Evolutionary conservation across 148 eudicot genomes (phyloP).

Genomic region (Rheum nobile): DNA sequence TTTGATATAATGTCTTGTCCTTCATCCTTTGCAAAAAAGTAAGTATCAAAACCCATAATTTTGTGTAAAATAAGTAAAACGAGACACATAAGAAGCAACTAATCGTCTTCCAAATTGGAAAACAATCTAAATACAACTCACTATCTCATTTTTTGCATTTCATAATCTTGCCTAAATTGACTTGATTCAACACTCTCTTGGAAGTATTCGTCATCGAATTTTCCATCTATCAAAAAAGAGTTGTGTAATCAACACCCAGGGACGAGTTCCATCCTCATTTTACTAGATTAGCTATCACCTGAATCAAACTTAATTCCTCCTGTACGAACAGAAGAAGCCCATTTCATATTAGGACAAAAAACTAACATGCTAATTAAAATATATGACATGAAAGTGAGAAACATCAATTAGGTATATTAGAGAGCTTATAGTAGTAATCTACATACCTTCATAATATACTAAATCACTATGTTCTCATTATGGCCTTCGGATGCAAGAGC

Average conservation of each 20-base stretch:
- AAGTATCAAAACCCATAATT: background rate
- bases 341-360: no score
- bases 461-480: no score
- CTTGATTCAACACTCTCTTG: constrained; percentile 86
- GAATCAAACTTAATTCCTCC: constrained; percentile 89
- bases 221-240: constrained; percentile 42
- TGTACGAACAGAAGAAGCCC: constrained; percentile 68
- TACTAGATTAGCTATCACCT: constrained; percentile 31
- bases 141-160: constrained; percentile 96
- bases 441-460: no score
- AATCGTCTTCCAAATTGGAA: background rate
- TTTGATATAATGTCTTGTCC: constrained; percentile 88
- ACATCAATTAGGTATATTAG: no score
- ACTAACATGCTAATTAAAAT: no score
- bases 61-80: background rate
- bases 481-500: no score
- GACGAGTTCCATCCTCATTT: background rate
- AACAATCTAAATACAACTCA: constrained; percentile 13
- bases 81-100: constrained; percentile 10
- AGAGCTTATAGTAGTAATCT: no score
- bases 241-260: background rate
- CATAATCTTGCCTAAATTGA: constrained; percentile 78
- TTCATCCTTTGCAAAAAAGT: constrained; percentile 51
- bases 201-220: constrained; percentile 65
- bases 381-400: no score